Evolutionary conservation across 371 early-diverging fungal species (phyloP), one percentile per base, ranked within the genome.

Genomic region (Rhizomucor pusillus): DNA sequence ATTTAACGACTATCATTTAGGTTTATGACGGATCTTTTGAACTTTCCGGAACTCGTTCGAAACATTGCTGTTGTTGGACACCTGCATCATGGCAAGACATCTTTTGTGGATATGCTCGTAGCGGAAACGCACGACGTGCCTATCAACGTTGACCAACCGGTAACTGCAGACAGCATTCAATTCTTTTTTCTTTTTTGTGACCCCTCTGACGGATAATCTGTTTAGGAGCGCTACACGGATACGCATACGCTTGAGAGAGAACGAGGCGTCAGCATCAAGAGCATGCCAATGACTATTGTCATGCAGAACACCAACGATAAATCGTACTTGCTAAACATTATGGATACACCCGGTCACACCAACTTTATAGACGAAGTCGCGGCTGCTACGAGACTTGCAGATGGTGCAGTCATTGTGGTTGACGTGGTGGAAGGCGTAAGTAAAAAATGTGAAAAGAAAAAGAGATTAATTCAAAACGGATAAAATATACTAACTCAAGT

Each of bases 341-440:
- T 95, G 43, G 99, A 99, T 62, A 93, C 97, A 2, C 98, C 99
- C n/a, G 99, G 94, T 2, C 99, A 98, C 58, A 91, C 89, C 25
- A 90, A 95, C 60, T 98, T 97, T 61, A 80, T 90, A 20, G 99
- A 97, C 65, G 98, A 98, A 62, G 92, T 92, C 0, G 82, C 89
- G 5, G 94, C 93, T 46, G 90, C 91, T 36, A 66, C 92, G 48
- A 81, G 94, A 33, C 65, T 99, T 45, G 84, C 87, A 18, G 99
- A 99, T 71, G 98, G 98, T 59, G 91, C 87, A 9, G 90, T 91
- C n/a, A 64, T 99, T 33, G 85, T 98, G 0, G 98, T 99, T 6
- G 99, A 99, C 73, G 96, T 90, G 1, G 83, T 98, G 9, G 99
- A 99, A 63, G 99, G 99, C 36, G 94, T 93, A 59, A 50, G 71